Evolutionary conservation across 1,139 yeast genomes (phyloP).

Genomic region (Candida pseudoviswanathii): DNA sequence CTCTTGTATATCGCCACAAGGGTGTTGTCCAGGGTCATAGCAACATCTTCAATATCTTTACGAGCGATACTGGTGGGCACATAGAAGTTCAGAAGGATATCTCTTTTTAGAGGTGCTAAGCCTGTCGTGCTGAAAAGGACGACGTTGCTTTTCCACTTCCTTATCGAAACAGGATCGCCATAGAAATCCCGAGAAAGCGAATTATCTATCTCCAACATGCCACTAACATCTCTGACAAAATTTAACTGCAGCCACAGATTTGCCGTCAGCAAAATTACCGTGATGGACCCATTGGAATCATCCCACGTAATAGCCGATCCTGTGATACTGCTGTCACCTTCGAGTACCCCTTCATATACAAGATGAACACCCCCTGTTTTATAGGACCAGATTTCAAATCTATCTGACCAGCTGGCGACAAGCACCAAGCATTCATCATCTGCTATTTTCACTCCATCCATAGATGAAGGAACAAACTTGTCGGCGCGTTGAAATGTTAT

Average conservation of each 20-base stretch:
- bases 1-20: not conserved
- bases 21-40: not conserved
- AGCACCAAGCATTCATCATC: not conserved
- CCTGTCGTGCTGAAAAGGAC: slow-evolving; percentile 3
- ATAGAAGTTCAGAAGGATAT: slow-evolving; percentile 10
- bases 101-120: slow-evolving; percentile 2
- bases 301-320: not conserved
- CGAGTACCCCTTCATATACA: not conserved
- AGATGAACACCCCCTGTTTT: not conserved
- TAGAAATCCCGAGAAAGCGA: not conserved
- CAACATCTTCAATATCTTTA: not conserved
- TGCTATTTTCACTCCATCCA: not conserved
- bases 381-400: not conserved
- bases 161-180: not conserved
- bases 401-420: not conserved
- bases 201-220: not conserved
- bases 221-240: not conserved
- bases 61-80: not conserved
- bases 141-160: slow-evolving; percentile 2
- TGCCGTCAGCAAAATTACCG: not conserved
- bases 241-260: not conserved
- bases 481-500: not conserved
- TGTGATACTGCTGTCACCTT: not conserved
- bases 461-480: not conserved
- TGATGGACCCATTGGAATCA: not conserved